Conservation (phyloP, 768 basidiomycete species). For the Pluteus cervinus region DNA sequence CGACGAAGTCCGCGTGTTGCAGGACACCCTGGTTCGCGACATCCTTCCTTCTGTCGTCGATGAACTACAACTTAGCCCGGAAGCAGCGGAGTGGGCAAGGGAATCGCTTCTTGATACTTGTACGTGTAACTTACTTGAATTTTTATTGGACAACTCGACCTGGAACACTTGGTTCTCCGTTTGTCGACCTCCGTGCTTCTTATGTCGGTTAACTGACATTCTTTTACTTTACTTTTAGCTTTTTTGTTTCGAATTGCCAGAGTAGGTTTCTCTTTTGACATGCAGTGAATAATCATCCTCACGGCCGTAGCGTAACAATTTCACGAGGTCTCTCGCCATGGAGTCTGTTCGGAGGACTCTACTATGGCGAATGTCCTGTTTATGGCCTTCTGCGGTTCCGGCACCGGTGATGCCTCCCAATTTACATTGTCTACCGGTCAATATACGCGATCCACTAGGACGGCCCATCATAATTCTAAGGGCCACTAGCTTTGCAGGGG, state of each 20-base stretch:
- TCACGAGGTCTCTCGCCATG: conserved; percentile 54
- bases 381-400: conserved; percentile 28
- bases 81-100: conserved; percentile 43
- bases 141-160: no score
- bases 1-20: conserved; percentile 39
- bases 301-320: conserved; percentile 54
- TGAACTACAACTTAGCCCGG: conserved; percentile 46
- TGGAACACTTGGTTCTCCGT: no score
- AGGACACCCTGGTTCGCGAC: conserved; percentile 44
- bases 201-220: not conserved
- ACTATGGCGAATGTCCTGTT: conserved; percentile 48
- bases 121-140: conserved; percentile 26
- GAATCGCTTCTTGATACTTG: conserved; percentile 65
- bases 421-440: conserved; percentile 49
- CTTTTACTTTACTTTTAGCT: conserved; percentile 24
- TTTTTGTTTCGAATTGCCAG: conserved; percentile 57
- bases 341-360: conserved; percentile 51
- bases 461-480: conserved; percentile 59
- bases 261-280: conserved; percentile 31
- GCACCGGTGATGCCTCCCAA: conserved; percentile 21
- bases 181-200: conserved; percentile 10
- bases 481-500: conserved; percentile 35
- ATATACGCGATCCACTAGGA: conserved; percentile 53
- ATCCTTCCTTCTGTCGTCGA: conserved; percentile 55
- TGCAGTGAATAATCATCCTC: conserved; percentile 7